Conservation (phyloP, 495 filamentous ascomycete species). For the Lasiosphaeria ovina region DNA sequence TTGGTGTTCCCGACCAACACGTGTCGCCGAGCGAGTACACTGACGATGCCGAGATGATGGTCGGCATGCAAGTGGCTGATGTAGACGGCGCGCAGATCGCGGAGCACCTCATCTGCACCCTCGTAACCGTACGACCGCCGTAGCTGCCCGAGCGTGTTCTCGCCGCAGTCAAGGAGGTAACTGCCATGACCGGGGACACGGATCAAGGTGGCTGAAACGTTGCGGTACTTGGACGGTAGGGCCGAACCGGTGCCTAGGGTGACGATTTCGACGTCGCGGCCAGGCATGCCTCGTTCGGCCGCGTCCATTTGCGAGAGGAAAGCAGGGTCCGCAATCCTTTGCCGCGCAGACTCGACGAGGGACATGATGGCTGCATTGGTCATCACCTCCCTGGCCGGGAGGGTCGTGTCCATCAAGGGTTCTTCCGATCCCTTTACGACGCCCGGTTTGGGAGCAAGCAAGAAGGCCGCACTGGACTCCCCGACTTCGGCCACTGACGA, state of each 20-base stretch:
- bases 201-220: conserved; percentile 85
- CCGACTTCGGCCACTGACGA: conserved; percentile 24
- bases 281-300: conserved; percentile 56
- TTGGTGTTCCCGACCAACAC: conserved; percentile 27
- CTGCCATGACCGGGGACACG: conserved; percentile 79
- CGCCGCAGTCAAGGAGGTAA: conserved; percentile 87
- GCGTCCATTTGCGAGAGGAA: conserved; percentile 41
- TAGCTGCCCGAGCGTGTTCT: conserved; percentile 91
- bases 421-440: conserved; percentile 50
- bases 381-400: conserved; percentile 40
- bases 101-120: conserved; percentile 65
- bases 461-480: conserved; percentile 45
- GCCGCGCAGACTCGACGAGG: conserved; percentile 49
- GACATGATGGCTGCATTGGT: conserved; percentile 36
- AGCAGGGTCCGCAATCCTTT: conserved; percentile 36
- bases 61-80: conserved; percentile 96
- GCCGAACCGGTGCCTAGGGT: conserved; percentile 89
- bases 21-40: conserved; percentile 74
- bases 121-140: conserved; percentile 64
- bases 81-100: conserved; percentile 81
- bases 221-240: conserved; percentile 86
- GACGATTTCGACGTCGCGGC: conserved; percentile 75
- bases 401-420: conserved; percentile 52
- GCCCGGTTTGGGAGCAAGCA: conserved; percentile 63
- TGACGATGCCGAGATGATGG: conserved; percentile 82